Base-by-base conservation (phyloP, 176 grass and related monocot species). In the Cenchrus fungigraminus region DNA sequence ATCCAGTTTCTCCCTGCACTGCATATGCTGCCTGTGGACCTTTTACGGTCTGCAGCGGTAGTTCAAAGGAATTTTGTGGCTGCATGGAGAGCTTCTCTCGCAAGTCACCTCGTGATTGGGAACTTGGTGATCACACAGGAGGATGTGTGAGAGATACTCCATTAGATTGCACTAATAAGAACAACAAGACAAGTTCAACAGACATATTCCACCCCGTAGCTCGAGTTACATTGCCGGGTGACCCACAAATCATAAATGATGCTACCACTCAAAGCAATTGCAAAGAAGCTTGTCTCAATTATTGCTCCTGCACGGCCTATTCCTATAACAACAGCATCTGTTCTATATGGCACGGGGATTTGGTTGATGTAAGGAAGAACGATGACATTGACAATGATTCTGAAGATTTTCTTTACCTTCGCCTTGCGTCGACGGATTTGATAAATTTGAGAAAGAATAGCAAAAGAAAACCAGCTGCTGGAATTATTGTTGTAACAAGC, bases 111-210 rank as follows among this genome's bases (percentile, higher is more conserved):
- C 61, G 1, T 16, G 70, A 86, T 28, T 89, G 86, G 86, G 52
- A 60, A 14, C 79, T 86, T n/a, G 1, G 16, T 28, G 90, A 92
- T 74, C 75, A 25, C 4, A 84, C 55, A 43, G 86, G 65, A 12
- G 90, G 90, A 1, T 92, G 90, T 22, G 49, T 47, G 40, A 83
- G 90, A 60, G 82, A 13, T 11, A 86, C 79, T 11, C 65, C 78
- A 20, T 62, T 92, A 15, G 37, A 83, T 14, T 92, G 90, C 67
- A 67, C 20, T n/a, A 13, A 20, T 28, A 73, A 88, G 4, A 43
- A 12, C n/a, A 70, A 73, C 15, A 47, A 2, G 20, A 55, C 12
- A 22, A 78, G 19, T 43, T 77, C 74, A 4, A 44, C 74, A 14
- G 74, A 77, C 7, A 12, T 77, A 11, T 77, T 77, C 37, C 37